Base-by-base conservation (phyloP, 257 asterid genomes). In the Paraleonurus japonicus region DNA sequence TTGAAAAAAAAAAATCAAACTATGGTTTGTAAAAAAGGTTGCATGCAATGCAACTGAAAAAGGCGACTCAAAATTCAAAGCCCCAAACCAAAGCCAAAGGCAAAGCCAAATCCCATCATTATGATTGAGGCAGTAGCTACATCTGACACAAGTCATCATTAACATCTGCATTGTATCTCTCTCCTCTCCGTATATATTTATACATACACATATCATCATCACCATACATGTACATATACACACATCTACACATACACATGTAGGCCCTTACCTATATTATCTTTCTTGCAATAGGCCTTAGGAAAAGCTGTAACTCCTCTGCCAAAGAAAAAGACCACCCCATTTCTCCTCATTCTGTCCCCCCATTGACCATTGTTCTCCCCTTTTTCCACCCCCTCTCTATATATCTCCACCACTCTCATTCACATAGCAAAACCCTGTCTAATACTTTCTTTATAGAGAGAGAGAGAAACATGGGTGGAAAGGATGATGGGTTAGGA, bases 91-190 rank as follows among this genome's bases (percentile, higher is more conserved):
- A n/a, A n/a, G n/a, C n/a, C n/a, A n/a, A n/a, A n/a, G n/a, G n/a
- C n/a, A n/a, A 82, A 79, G 79, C 85, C 85, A 84, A 80, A 80
- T 86, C 93, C 86, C 79, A 83, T 83, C 89, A 85, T 83, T 88
- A 93, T 90, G 90, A 90, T 92, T 87, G 95, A 77, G 80, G 87
- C 95, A 85, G 85, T 87, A 76, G 85, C 82, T 80, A 76, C 78
- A 75, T 76, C 92, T 88, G 97, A 89, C 96, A 86, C 82, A 79
- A 83, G 86, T 82, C 98, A 87, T 90, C 96, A 93, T 90, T 90
- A 83, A 81, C 92, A 79, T 87, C 88, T 88, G 85, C 81, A 75
- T 69, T 74, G 67, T 53, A 63, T 79, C 76, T 67, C 48, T 54
- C 20, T 8, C 28, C 26, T 17, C 59, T 51, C 23, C 57, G 26